These are phyloP conservation scores for Pisolithus thermaeus DNA, from an alignment of 1,284 basidiomycete species.

Conservation along the genomic window DNA sequence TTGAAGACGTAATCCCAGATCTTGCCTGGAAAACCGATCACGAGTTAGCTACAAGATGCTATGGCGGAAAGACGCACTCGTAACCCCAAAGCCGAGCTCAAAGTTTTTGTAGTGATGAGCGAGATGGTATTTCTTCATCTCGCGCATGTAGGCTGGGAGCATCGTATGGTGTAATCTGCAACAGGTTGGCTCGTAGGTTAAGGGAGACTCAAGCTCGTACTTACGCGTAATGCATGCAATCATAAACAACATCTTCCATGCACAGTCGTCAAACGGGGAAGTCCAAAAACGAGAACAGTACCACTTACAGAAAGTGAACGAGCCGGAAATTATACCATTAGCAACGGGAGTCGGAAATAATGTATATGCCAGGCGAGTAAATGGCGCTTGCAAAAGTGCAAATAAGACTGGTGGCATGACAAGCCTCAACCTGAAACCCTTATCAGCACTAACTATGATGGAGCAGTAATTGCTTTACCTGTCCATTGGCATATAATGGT, in stretches of 20 bases:
- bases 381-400: conserved; percentile 73
- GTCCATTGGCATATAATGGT: conserved; percentile 98
- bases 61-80: conserved; percentile 45
- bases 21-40: conserved; percentile 49
- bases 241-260: conserved; percentile 73
- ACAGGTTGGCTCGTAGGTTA: conserved; percentile 5
- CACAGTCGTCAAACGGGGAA: conserved; percentile 5
- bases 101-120: conserved; percentile 99
- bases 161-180: conserved; percentile 80
- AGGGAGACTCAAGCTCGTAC: conserved; percentile 21
- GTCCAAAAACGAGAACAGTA: background rate
- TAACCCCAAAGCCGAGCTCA: conserved; percentile 97
- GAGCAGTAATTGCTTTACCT: conserved; percentile 36
- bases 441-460: background rate
- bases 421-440: conserved; percentile 63
- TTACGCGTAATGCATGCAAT: conserved; percentile 89
- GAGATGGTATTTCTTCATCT: conserved; percentile 97
- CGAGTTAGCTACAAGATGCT: conserved; percentile 6
- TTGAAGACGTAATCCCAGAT: conserved; percentile 94
- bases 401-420: conserved; percentile 98
- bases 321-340: conserved; percentile 89
- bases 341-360: conserved; percentile 84
- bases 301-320: conserved; percentile 83
- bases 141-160: conserved; percentile 81
- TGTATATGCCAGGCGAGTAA: conserved; percentile 81